Percentiles rank a stretch among this genome's conserved stretches.
Evolutionary conservation across 192 early-diverging fungal species (phyloP).

Genomic region (Pecoramyces ruminantium): DNA sequence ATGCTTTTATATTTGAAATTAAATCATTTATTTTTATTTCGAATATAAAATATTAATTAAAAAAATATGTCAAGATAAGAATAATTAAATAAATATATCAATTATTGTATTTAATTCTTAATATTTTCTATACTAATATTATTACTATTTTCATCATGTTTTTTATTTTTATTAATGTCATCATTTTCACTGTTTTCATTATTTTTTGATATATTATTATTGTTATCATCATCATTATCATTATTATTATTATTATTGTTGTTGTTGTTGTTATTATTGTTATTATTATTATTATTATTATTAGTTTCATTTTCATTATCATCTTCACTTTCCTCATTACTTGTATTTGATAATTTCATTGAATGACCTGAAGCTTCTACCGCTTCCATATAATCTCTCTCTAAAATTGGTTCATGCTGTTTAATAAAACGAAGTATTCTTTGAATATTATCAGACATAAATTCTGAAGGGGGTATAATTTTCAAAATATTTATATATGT

Average conservation of each 20-base stretch:
- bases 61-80: no score
- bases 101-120: background rate
- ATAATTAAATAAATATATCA: no score
- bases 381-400: constrained; percentile 30
- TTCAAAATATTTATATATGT: constrained; percentile 26
- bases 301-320: constrained; percentile 4
- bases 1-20: no score
- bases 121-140: background rate
- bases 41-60: no score
- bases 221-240: background rate
- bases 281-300: constrained; percentile 7
- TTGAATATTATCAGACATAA: constrained; percentile 33
- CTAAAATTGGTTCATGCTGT: constrained; percentile 21
- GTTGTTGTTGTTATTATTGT: constrained; percentile 2
- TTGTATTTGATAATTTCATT: background rate
- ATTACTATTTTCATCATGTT: background rate
- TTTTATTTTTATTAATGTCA: background rate
- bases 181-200: constrained; percentile 2
- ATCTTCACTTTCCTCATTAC: background rate
- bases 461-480: constrained; percentile 24
- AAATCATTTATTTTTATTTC: no score
- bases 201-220: background rate
- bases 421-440: constrained; percentile 34
- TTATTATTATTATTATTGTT: background rate
- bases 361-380: constrained; percentile 10